Evolutionary conservation across 108 stramenopile genomes (phyloP).

Genomic region (Cylindrotheca closterium): DNA sequence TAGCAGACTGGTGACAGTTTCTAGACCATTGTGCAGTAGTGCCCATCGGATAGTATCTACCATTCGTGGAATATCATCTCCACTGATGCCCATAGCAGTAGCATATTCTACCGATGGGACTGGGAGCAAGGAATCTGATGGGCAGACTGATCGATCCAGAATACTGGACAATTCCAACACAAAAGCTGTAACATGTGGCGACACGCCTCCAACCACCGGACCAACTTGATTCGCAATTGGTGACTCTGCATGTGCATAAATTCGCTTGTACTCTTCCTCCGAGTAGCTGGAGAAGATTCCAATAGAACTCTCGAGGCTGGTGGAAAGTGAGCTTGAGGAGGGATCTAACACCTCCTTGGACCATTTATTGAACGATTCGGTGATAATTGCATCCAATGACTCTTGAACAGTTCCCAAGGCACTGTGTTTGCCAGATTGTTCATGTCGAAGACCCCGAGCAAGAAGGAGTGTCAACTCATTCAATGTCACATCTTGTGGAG

Average conservation of each 20-base stretch:
- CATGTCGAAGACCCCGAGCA: slow-evolving; percentile 83
- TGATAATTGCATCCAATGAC: slow-evolving; percentile 72
- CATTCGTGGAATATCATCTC: slow-evolving; percentile 55
- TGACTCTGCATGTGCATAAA: slow-evolving; percentile 23
- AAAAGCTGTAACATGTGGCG: slow-evolving; percentile 66
- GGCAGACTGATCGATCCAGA: slow-evolving; percentile 77
- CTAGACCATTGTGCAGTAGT: slow-evolving; percentile 43
- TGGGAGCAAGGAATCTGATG: slow-evolving; percentile 79
- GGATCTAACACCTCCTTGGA: slow-evolving; percentile 53
- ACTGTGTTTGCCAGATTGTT: slow-evolving; percentile 61
- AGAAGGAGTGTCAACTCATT: slow-evolving; percentile 77
- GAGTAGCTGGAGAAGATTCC: slow-evolving; percentile 41
- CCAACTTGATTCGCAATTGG: neutral
- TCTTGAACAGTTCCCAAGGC: slow-evolving; percentile 85
- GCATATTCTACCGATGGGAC: slow-evolving; percentile 75
- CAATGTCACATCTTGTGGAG: slow-evolving; percentile 75
- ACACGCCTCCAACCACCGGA: slow-evolving; percentile 58
- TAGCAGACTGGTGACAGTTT: slow-evolving; percentile 23
- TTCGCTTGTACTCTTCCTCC: slow-evolving; percentile 68
- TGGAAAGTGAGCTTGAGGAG: slow-evolving; percentile 31
- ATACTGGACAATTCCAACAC: slow-evolving; percentile 59
- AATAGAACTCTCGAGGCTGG: slow-evolving; percentile 39
- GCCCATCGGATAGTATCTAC: slow-evolving; percentile 62
- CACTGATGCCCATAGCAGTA: slow-evolving; percentile 52
- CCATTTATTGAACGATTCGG: slow-evolving; percentile 73